Base-by-base conservation (phyloP, 2,329 filamentous ascomycete genomes). In the Sclerotinia subarctica region DNA sequence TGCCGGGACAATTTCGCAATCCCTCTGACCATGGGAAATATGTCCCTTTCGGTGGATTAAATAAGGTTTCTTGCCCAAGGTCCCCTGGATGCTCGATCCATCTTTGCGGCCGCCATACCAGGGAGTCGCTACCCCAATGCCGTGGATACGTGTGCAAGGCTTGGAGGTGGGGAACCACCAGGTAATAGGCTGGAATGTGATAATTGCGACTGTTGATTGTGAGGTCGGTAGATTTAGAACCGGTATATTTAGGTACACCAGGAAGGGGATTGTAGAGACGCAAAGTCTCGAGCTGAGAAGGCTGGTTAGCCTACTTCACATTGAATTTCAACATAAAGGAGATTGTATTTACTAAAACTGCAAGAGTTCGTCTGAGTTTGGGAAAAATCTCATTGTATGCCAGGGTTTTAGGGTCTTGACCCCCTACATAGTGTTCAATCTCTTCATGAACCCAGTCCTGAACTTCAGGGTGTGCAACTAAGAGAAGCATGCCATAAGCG, bases 191-290 rank as follows among this genome's bases (percentile, higher is more conserved):
- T 2, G 74, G 74, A 17, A 76, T 56, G 3, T 32, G 17, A 63
- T n/a, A 52, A 1, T 13, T 49, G n/a, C 10, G 19, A 5, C 19
- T 19, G 17, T 51, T 17, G 24, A 66, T 29, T 10, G 2, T 67
- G 21, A 72, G 64, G 11, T 29, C 51, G 15, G 52, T 51, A 74
- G 70, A 54, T 13, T 64, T 52, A 21, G 66, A 13, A 1, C 60
- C 66, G 6, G 77, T 80, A 42, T 66, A 74, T 74, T 88, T 88
- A 11, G 85, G 84, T 49, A 88, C 85, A 60, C 80, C 81, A 67
- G 83, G 76, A 42, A 86, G 81, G 0, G 85, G 84, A 6, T 82
- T 82, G 21, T 85, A 78, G 15, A 87, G 74, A 49, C 85, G 82
- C 15, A 88, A 78, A 53, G 83, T 81, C 71, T 84, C 82, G 35